Evolutionary conservation across 805 yeast species (phyloP).

Genomic region (Zygotorulaspora sp.): DNA sequence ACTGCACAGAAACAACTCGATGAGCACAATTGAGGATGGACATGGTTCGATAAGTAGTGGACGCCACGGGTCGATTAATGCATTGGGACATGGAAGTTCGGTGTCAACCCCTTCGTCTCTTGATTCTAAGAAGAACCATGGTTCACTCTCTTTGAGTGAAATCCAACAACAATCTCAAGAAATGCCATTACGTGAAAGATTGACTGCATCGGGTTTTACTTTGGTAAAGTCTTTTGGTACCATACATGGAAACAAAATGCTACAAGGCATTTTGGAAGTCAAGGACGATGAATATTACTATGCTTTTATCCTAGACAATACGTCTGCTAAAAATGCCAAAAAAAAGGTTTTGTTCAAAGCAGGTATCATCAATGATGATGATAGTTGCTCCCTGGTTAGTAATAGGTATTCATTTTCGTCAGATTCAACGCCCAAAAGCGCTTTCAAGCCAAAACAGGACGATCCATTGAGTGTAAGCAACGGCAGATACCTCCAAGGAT

Average conservation of each 20-base stretch:
- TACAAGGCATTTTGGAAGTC: slow-evolving; percentile 59
- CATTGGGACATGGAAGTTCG: slow-evolving; percentile 2
- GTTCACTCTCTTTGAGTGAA: slow-evolving; percentile 35
- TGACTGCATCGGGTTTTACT: slow-evolving; percentile 49
- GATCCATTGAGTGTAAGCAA: slow-evolving; percentile 33
- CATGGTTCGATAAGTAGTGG: slow-evolving; percentile 4
- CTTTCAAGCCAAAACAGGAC: slow-evolving; percentile 21
- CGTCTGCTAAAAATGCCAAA: slow-evolving; percentile 78
- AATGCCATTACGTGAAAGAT: slow-evolving; percentile 51
- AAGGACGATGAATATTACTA: slow-evolving; percentile 58
- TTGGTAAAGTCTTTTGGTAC: slow-evolving; percentile 52
- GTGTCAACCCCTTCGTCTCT: slow-evolving; percentile 19
- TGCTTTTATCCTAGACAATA: slow-evolving; percentile 89
- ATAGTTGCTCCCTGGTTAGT: slow-evolving; percentile 13
- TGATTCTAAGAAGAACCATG: slow-evolving; percentile 17
- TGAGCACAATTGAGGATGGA: slow-evolving; percentile 11
- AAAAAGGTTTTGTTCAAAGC: slow-evolving; percentile 73
- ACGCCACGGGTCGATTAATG: neutral
- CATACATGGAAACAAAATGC: slow-evolving; percentile 55
- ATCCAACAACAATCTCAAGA: slow-evolving; percentile 39
- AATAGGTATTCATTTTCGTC: slow-evolving; percentile 17
- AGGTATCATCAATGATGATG: slow-evolving; percentile 31
- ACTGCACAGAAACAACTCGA: slow-evolving; percentile 18
- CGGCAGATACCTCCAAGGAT: slow-evolving; percentile 74
- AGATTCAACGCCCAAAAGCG: slow-evolving; percentile 11